Percentiles rank a stretch among this genome's conserved stretches.
phyloP scores from a whole-genome alignment of 345 rosid genomes.

The Euphorbia tirucalli region DNA sequence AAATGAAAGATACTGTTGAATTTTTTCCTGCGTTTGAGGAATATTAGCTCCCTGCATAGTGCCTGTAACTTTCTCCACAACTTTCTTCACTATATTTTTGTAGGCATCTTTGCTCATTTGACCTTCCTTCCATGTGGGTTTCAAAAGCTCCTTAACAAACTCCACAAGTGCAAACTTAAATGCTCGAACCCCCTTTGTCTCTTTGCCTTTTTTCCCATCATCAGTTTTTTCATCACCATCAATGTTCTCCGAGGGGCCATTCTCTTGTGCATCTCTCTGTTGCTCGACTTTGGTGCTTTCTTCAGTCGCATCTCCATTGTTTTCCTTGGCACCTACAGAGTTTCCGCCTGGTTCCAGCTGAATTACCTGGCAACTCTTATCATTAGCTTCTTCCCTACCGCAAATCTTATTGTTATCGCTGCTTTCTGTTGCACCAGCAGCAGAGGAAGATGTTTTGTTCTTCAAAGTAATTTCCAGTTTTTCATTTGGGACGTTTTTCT shows the following conservation, averaged over 20 bases:
- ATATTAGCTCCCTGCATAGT: conserved; percentile 64
- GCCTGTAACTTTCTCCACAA: conserved; percentile 84
- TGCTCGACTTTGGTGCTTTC: conserved; percentile 42
- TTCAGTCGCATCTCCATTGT: conserved; percentile 27
- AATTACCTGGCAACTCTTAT: conserved; percentile 19
- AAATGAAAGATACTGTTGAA: conserved; percentile 72
- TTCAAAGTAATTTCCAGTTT: conserved; percentile 26
- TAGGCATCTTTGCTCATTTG: conserved; percentile 81
- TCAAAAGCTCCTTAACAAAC: conserved; percentile 83
- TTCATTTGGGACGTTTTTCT: conserved; percentile 26
- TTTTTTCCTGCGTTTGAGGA: conserved; percentile 93
- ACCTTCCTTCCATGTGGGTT: conserved; percentile 95
- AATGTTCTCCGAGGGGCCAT: conserved; percentile 40
- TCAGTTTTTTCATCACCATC: conserved; percentile 50
- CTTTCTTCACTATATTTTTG: conserved; percentile 95
- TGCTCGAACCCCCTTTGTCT: conserved; percentile 60
- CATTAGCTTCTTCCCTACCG: conserved; percentile 21
- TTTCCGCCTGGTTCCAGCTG: conserved; percentile 30
- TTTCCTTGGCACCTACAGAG: conserved; percentile 34
- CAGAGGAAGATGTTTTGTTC: conserved; percentile 11
- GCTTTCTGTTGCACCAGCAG: conserved; percentile 25
- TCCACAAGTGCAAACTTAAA: conserved; percentile 91
- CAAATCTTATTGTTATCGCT: conserved; percentile 7
- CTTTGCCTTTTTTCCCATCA: conserved; percentile 72
- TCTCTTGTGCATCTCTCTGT: conserved; percentile 34